Percentiles rank a stretch among this genome's conserved stretches.
Evolutionary conservation across 805 yeast species (phyloP).

Genomic region (Monosporozyma solicola): DNA sequence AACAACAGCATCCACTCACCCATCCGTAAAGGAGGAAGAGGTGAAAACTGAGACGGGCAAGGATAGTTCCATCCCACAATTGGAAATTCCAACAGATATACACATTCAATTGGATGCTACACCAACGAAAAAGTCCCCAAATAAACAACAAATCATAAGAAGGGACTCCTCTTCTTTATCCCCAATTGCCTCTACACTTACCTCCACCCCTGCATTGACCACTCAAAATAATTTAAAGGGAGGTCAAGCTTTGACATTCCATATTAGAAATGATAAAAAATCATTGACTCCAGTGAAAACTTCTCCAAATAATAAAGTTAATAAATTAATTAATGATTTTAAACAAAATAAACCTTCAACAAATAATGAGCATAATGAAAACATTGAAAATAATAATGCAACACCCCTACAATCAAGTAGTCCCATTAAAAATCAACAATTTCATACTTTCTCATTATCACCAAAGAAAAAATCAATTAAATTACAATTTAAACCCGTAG

Average conservation of each 20-base stretch:
- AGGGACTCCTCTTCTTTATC: background rate
- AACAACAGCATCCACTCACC: background rate
- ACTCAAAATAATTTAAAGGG: constrained; percentile 6
- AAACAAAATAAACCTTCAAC: background rate
- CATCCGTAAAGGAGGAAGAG: background rate
- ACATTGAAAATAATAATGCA: background rate
- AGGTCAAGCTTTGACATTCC: constrained; percentile 30
- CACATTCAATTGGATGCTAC: constrained; percentile 4
- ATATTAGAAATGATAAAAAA: constrained; percentile 23
- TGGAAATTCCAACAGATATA: constrained; percentile 3
- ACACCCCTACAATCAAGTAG: background rate
- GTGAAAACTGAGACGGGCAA: background rate
- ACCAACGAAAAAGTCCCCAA: constrained; percentile 11
- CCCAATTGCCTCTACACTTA: constrained; percentile 2
- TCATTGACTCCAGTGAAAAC: constrained; percentile 24
- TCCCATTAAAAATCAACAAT: background rate
- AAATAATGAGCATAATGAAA: background rate
- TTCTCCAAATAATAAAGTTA: constrained; percentile 28
- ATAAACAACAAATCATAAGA: constrained; percentile 3
- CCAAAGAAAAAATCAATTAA: constrained; percentile 5
- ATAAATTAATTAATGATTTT: constrained; percentile 24
- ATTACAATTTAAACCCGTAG: constrained; percentile 11
- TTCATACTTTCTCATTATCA: constrained; percentile 1
- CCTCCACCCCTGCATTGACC: background rate
- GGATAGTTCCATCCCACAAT: background rate